These are phyloP conservation scores for Saccharum officinarum DNA, from an alignment of 176 grass and related monocot genomes.

Conservation along the genomic window DNA sequence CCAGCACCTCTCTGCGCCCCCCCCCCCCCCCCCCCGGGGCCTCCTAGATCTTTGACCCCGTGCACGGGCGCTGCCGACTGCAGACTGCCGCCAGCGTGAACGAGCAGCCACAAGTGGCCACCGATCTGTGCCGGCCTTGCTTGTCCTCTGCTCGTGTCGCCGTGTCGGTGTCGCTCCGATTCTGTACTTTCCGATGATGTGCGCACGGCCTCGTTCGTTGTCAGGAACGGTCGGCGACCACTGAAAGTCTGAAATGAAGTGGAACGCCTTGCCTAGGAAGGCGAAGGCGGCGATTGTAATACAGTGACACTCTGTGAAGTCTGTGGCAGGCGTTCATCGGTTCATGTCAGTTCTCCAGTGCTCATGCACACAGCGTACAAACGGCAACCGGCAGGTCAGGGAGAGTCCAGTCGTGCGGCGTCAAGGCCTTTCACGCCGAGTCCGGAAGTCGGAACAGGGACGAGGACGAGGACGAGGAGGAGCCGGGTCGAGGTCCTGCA, in stretches of 20 bases:
- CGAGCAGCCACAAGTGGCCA: too few relatives aligned
- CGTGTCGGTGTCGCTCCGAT: too few relatives aligned
- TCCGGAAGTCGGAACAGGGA: not conserved
- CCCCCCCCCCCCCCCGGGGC: too few relatives aligned
- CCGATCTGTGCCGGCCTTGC: too few relatives aligned
- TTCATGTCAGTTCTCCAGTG: not conserved
- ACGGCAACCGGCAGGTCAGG: not conserved
- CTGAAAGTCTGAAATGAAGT: too few relatives aligned
- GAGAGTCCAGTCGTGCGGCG: not conserved
- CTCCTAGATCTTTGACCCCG: too few relatives aligned
- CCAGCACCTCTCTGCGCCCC: too few relatives aligned
- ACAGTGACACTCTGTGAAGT: not conserved
- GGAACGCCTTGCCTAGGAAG: not conserved
- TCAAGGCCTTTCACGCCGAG: not conserved
- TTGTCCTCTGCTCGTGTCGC: too few relatives aligned
- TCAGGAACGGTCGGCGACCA: constrained; percentile 16
- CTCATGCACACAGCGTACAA: not conserved
- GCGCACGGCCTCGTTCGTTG: not conserved
- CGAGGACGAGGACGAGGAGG: too few relatives aligned
- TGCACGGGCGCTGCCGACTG: too few relatives aligned
- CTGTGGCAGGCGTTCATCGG: not conserved
- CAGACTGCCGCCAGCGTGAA: too few relatives aligned
- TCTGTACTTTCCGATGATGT: not conserved
- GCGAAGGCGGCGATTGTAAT: not conserved
- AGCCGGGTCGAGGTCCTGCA: not conserved